Percentiles rank a stretch among this genome's conserved stretches.
phyloP scores from a whole-genome alignment of 2,329 filamentous ascomycete genomes.

The Hypoxylon sp. region DNA sequence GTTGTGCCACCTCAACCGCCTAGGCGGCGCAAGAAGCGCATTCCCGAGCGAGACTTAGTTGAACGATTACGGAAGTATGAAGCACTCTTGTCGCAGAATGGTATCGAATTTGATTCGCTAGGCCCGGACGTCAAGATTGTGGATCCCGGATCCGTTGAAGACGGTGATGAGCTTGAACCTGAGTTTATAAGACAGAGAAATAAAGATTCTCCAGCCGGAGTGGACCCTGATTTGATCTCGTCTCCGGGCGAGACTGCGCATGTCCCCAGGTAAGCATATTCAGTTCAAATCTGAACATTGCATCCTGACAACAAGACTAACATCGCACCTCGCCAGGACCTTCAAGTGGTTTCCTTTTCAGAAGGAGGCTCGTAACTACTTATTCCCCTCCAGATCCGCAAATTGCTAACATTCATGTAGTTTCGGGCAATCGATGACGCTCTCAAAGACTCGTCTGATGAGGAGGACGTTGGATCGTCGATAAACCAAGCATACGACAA shows the following conservation, averaged over 20 bases:
- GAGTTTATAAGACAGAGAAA: constrained; percentile 64
- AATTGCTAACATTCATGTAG: constrained; percentile 53
- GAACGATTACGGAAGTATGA: constrained; percentile 79
- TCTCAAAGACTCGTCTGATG: constrained; percentile 68
- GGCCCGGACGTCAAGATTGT: constrained; percentile 63
- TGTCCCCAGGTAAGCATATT: constrained; percentile 46
- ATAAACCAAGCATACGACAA: constrained; percentile 71
- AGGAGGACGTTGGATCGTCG: constrained; percentile 64
- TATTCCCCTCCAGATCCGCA: constrained; percentile 5
- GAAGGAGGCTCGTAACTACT: constrained; percentile 60
- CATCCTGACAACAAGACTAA: constrained; percentile 28
- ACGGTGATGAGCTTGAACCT: constrained; percentile 68
- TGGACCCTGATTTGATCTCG: constrained; percentile 54
- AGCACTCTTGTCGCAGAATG: constrained; percentile 72
- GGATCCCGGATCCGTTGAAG: constrained; percentile 59
- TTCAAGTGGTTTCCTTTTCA: constrained; percentile 66
- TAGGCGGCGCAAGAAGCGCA: constrained; percentile 71
- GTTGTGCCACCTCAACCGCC: constrained; percentile 70
- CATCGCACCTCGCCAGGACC: constrained; percentile 46
- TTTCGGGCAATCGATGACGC: constrained; percentile 65
- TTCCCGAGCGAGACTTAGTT: constrained; percentile 77
- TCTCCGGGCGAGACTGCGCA: constrained; percentile 50
- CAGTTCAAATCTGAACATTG: background rate
- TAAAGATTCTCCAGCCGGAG: constrained; percentile 65
- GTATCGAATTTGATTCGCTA: constrained; percentile 77